phyloP scores from a whole-genome alignment of 1,284 basidiomycete species.

The Microbotryum intermedium region DNA sequence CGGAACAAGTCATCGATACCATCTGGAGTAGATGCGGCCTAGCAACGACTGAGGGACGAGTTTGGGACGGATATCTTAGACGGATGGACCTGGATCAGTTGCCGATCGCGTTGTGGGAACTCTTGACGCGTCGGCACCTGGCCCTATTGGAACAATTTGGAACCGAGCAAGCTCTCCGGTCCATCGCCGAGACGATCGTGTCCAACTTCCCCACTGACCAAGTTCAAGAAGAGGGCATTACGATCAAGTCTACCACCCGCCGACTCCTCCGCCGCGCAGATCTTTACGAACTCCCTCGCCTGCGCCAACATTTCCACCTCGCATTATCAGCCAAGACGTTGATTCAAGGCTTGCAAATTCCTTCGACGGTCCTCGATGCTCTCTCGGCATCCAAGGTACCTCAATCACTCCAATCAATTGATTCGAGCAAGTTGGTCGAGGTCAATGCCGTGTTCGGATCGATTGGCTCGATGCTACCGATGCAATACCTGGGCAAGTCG shows the following conservation, averaged over 20 bases:
- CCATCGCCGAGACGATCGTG: constrained; percentile 5
- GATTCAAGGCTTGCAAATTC: background rate
- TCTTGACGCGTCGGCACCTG: constrained; percentile 11
- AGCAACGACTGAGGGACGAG: too few relatives aligned
- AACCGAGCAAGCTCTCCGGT: constrained; percentile 4
- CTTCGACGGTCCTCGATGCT: background rate
- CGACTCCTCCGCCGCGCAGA: constrained; percentile 25
- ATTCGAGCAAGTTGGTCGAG: background rate
- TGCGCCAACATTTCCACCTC: constrained; percentile 5
- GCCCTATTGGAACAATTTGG: constrained; percentile 9
- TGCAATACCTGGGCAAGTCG: constrained; percentile 14
- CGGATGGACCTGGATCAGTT: background rate
- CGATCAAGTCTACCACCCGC: constrained; percentile 1
- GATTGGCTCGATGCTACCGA: constrained; percentile 3
- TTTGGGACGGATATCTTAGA: constrained; percentile 15
- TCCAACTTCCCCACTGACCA: background rate
- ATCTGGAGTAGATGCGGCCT: too few relatives aligned
- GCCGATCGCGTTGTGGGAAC: constrained; percentile 24
- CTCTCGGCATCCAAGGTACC: background rate
- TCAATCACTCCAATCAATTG: background rate
- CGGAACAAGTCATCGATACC: too few relatives aligned
- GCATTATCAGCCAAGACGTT: background rate
- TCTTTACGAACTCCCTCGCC: constrained; percentile 26
- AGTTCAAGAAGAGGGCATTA: background rate
- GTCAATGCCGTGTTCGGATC: background rate